These are phyloP conservation scores for Phycomyces blakesleeanus DNA, from an alignment of 192 early-diverging fungal species.

Conservation along the genomic window DNA sequence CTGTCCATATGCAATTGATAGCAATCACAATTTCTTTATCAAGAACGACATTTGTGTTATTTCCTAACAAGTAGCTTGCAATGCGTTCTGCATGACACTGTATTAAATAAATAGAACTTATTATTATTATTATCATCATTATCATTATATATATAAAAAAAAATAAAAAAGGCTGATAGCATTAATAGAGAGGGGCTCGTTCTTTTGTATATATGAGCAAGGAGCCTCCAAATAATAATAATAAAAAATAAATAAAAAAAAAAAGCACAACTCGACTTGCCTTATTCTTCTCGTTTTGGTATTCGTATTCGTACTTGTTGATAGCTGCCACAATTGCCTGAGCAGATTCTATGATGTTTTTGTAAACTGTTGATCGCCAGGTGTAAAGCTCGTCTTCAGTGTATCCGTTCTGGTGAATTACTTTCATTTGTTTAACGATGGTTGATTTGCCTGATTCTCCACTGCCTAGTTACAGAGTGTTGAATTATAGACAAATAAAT, in stretches of 20 bases:
- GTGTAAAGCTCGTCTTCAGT: conserved; percentile 71
- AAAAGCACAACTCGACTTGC: conserved; percentile 76
- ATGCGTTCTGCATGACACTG: conserved; percentile 6
- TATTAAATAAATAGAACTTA: too few species aligned
- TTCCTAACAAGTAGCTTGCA: conserved; percentile 36
- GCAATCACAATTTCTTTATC: conserved; percentile 66
- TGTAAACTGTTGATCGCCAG: conserved; percentile 74
- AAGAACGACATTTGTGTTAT: conserved; percentile 56
- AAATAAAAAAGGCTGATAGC: conserved; percentile 25
- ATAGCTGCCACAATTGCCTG: conserved; percentile 72
- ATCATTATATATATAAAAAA: conserved; percentile 37
- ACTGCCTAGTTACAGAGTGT: conserved; percentile 65
- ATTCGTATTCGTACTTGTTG: conserved; percentile 34
- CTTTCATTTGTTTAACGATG: conserved; percentile 95
- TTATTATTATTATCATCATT: too few species aligned
- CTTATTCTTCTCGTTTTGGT: conserved; percentile 8
- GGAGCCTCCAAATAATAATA: too few species aligned
- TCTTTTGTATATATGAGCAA: conserved; percentile 75
- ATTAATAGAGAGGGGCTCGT: conserved; percentile 55
- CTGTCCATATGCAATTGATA: conserved; percentile 60
- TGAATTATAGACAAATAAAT: conserved; percentile 5
- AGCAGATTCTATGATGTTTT: conserved; percentile 80
- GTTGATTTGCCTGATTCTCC: conserved; percentile 94
- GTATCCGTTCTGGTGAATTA: conserved; percentile 90
- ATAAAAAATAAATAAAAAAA: too few species aligned